phyloP scores from a whole-genome alignment of 257 asterid species.

The Solanum paucissectum region DNA sequence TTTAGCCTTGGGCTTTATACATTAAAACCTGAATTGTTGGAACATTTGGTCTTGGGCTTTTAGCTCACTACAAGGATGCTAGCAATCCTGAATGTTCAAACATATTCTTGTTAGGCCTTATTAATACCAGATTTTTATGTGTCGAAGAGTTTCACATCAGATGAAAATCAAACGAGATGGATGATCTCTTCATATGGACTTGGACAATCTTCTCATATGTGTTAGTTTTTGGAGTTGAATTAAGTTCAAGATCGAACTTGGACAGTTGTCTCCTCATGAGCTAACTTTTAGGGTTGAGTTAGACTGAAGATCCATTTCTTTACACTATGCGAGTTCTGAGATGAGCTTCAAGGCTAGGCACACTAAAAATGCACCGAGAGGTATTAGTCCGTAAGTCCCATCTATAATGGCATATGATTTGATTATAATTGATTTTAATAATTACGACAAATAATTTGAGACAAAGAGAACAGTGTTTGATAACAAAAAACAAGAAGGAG shows the following conservation, averaged over 20 bases:
- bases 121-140: not conserved
- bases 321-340: not conserved
- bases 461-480: not conserved
- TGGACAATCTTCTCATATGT: not conserved
- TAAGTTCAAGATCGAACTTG: fast-evolving
- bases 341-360: not conserved
- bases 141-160: not conserved
- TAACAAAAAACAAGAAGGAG: not conserved
- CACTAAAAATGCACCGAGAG: not conserved
- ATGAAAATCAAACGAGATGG: not conserved
- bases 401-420: not conserved
- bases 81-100: not conserved
- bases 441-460: not conserved
- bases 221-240: not conserved
- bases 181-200: not conserved
- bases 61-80: not conserved
- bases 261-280: not conserved
- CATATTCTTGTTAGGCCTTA: not conserved
- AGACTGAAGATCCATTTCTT: not conserved
- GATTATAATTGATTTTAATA: not conserved
- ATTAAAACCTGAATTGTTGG: not conserved
- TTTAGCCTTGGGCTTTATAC: not conserved
- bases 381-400: not conserved
- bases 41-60: not conserved
- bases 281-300: not conserved